These are phyloP conservation scores for Parasitella parasitica DNA, from an alignment of 371 early-diverging fungal genomes.

Conservation along the genomic window DNA sequence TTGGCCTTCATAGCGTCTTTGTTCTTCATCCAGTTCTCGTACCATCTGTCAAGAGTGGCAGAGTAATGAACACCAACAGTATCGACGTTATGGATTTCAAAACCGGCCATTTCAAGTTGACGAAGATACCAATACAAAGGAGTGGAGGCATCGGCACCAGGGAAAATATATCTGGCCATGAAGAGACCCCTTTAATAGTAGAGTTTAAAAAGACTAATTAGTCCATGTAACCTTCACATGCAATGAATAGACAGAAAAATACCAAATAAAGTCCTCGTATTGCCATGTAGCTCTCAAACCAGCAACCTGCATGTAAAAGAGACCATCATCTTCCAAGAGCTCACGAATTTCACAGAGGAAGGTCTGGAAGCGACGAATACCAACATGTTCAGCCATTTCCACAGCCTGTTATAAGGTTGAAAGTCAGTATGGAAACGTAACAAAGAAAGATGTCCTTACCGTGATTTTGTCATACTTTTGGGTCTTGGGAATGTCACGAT, in stretches of 20 bases:
- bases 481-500: conserved; percentile 90
- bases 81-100: conserved; percentile 85
- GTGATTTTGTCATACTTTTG: conserved; percentile 93
- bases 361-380: conserved; percentile 87
- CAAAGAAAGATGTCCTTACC: conserved; percentile 16
- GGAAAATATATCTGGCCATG: conserved; percentile 98
- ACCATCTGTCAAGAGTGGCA: conserved; percentile 94
- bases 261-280: conserved; percentile 86
- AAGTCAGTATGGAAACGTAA: conserved; percentile 3
- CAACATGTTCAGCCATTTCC: conserved; percentile 99
- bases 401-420: conserved; percentile 52
- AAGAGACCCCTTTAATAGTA: conserved; percentile 77
- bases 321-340: conserved; percentile 95
- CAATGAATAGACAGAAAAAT: not conserved
- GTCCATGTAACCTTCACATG: not conserved
- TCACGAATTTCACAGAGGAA: conserved; percentile 92
- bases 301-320: conserved; percentile 97
- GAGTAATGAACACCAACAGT: conserved; percentile 98
- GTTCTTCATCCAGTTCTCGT: conserved; percentile 95
- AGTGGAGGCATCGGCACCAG: conserved; percentile 96
- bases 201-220: conserved; percentile 24
- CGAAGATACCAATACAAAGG: conserved; percentile 93
- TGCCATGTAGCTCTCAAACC: conserved; percentile 91
- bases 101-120: conserved; percentile 91
- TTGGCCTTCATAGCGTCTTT: conserved; percentile 76